A percentile compares a stretch with the other conserved stretches of the same genome.
These are phyloP conservation scores for Penicillium dipodomyicola DNA, from an alignment of 495 filamentous ascomycete species.

Conservation along the genomic window DNA sequence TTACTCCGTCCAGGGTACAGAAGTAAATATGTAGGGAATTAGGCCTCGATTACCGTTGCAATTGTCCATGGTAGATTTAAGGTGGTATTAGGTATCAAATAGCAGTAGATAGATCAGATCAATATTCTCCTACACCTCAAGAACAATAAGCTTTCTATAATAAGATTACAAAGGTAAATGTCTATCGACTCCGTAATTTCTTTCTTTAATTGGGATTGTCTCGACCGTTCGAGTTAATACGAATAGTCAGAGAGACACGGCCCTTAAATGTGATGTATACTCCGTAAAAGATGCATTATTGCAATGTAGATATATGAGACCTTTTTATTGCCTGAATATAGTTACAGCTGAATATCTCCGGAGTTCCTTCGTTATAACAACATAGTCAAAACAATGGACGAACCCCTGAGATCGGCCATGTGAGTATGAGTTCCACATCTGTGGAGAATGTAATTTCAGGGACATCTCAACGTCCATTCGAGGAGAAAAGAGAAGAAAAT, in stretches of 20 bases:
- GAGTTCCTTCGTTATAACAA: no score
- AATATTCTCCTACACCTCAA: not conserved
- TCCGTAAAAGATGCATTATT: not conserved
- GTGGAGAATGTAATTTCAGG: constrained; percentile 25
- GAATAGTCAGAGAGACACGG: not conserved
- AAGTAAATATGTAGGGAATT: not conserved
- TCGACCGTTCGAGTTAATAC: not conserved
- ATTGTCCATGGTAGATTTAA: constrained; percentile 4
- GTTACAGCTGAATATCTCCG: not conserved
- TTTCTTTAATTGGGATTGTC: constrained; percentile 5
- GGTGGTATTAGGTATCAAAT: not conserved
- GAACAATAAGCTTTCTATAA: not conserved
- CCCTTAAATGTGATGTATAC: not conserved
- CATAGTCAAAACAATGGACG: constrained; percentile 3
- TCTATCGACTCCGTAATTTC: not conserved
- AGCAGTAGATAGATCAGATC: constrained; percentile 2
- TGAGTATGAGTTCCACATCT: constrained; percentile 13
- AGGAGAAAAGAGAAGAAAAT: not conserved
- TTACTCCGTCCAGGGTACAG: not conserved
- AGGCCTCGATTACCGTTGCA: constrained; percentile 6
- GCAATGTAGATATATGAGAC: not conserved
- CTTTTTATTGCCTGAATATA: not conserved
- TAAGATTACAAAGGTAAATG: not conserved
- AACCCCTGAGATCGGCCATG: constrained; percentile 28
- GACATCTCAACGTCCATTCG: not conserved